These are phyloP conservation scores for Pythium pectinolyticum DNA, from an alignment of 352 stramenopile genomes.

Conservation along the genomic window DNA sequence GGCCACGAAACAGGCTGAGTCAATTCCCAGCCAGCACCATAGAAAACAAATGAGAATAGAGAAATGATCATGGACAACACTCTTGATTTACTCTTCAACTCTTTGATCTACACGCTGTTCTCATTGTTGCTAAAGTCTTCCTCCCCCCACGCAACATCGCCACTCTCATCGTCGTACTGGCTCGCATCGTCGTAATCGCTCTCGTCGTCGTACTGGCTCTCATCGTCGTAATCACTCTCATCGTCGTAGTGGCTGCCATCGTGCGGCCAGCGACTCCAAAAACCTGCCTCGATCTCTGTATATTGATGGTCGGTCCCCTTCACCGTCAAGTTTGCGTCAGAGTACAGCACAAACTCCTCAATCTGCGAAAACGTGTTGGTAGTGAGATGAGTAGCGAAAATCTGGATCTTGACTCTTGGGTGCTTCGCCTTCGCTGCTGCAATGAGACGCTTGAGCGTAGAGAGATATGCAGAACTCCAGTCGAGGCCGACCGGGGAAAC, in stretches of 20 bases:
- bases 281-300: neutral
- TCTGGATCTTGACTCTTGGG: neutral
- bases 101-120: neutral
- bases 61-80: too few species aligned
- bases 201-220: neutral
- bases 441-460: too few species aligned
- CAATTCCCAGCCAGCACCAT: too few species aligned
- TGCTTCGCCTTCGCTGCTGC: neutral
- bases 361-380: neutral
- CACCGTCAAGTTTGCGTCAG: neutral
- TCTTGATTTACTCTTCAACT: too few species aligned
- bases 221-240: constrained; percentile 1
- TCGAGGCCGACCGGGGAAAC: too few species aligned
- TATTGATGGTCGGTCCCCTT: neutral
- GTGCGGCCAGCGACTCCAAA: neutral
- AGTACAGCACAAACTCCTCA: neutral
- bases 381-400: neutral
- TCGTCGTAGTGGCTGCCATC: neutral
- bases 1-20: too few species aligned
- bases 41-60: too few species aligned
- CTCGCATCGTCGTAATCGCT: neutral
- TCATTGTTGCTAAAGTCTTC: neutral
- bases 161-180: neutral
- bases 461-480: too few species aligned
- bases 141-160: neutral